Evolutionary conservation across 305 asterid genomes (phyloP).

Genomic region (Fraxinus xanthoxyloides): DNA sequence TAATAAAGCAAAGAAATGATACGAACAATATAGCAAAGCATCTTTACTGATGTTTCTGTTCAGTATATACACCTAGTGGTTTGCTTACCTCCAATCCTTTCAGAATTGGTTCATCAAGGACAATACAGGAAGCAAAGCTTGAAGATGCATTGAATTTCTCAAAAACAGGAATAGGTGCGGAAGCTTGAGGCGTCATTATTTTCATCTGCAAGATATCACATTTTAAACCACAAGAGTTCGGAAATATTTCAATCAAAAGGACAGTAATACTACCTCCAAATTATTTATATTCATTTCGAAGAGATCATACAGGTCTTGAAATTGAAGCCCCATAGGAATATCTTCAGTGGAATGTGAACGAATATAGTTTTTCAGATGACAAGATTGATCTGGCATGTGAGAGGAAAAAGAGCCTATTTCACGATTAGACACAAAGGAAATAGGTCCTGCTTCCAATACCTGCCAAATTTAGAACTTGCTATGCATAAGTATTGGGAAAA

Average conservation of each 20-base stretch:
- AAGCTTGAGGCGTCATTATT: constrained; percentile 37
- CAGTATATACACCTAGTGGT: constrained; percentile 5
- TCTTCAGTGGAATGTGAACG: constrained; percentile 28
- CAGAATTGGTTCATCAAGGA: constrained; percentile 62
- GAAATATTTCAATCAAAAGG: constrained; percentile 18
- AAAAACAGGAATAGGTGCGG: constrained; percentile 37
- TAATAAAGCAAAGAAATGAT: constrained; percentile 5
- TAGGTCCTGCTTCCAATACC: constrained; percentile 58
- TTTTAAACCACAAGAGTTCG: constrained; percentile 17
- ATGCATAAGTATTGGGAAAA: constrained; percentile 20
- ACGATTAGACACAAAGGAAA: constrained; percentile 53
- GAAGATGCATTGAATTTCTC: constrained; percentile 59
- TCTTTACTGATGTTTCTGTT: constrained; percentile 13
- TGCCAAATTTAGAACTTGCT: constrained; percentile 37
- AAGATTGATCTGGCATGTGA: constrained; percentile 30
- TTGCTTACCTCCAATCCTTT: constrained; percentile 61
- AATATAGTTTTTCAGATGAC: constrained; percentile 23
- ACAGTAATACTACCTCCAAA: constrained; percentile 54
- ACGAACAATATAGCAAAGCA: constrained; percentile 10
- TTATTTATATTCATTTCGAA: constrained; percentile 56
- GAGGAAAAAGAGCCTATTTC: constrained; percentile 34
- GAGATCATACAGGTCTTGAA: constrained; percentile 62
- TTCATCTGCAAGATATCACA: constrained; percentile 52
- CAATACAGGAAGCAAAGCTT: constrained; percentile 54
- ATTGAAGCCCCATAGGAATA: constrained; percentile 41